Evolutionary conservation across 2,329 filamentous ascomycete species (phyloP).

Genomic region (Stachybotrys chartarum): DNA sequence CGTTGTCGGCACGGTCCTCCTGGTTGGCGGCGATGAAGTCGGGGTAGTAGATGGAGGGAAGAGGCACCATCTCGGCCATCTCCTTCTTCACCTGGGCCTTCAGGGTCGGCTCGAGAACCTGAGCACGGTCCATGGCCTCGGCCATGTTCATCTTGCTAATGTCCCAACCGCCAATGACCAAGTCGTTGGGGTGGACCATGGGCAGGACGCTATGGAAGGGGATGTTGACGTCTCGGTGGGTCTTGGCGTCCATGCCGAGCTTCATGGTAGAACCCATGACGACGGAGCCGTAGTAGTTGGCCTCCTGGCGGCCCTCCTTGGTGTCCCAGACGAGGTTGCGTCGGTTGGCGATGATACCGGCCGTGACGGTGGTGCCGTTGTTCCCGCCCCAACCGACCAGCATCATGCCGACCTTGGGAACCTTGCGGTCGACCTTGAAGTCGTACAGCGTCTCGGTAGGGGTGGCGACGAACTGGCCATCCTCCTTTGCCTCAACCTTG

Average conservation of each 20-base stretch:
- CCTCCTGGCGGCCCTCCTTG: conserved; percentile 73
- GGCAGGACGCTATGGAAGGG: conserved; percentile 91
- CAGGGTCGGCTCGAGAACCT: conserved; percentile 89
- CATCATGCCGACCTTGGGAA: conserved; percentile 95
- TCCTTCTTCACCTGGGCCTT: conserved; percentile 89
- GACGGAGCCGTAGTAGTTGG: conserved; percentile 98
- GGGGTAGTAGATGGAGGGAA: conserved; percentile 96
- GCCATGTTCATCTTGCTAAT: conserved; percentile 88
- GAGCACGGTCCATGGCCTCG: conserved; percentile 89
- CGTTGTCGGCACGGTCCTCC: conserved; percentile 89
- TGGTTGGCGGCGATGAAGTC: conserved; percentile 99
- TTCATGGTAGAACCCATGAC: conserved; percentile 98
- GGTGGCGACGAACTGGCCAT: conserved; percentile 74
- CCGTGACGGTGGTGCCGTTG: conserved; percentile 95
- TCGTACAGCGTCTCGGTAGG: conserved; percentile 89
- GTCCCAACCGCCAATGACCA: conserved; percentile 94
- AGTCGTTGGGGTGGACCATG: conserved; percentile 95
- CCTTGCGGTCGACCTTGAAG: conserved; percentile 93
- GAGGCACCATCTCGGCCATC: conserved; percentile 79
- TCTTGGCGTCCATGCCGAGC: conserved; percentile 80
- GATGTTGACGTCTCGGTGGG: conserved; percentile 86
- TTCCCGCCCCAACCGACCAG: conserved; percentile 96
- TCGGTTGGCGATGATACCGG: conserved; percentile 93
- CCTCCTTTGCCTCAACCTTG: conserved; percentile 60
- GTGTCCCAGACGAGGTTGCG: conserved; percentile 85